A percentile compares a stretch with the other conserved stretches of the same genome.
Evolutionary conservation across 148 eudicot species (phyloP).

Genomic region (Pouteria glomerata): DNA sequence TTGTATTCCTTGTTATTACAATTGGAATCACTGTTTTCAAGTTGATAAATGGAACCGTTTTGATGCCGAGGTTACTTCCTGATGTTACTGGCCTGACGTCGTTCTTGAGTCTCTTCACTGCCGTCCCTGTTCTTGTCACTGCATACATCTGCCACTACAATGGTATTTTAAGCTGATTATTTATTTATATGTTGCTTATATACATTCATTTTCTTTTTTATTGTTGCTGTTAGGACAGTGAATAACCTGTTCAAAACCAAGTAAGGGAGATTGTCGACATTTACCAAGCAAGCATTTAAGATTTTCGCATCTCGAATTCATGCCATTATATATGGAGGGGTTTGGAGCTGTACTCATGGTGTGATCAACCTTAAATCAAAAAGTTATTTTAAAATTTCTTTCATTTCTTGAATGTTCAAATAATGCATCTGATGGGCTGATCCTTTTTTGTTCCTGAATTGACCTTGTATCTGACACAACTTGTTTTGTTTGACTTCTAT

Average conservation of each 20-base stretch:
- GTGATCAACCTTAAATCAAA: not conserved
- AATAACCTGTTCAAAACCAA: not conserved
- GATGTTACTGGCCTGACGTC: constrained; percentile 43
- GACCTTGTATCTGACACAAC: not conserved
- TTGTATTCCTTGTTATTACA: constrained; percentile 66
- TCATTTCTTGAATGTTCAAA: not conserved
- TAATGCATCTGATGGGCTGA: not conserved
- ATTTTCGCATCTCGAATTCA: not conserved
- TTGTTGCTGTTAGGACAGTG: not conserved
- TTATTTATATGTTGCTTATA: not conserved
- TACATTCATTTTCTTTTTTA: not conserved
- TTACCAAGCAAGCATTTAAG: not conserved
- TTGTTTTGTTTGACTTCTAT: not conserved
- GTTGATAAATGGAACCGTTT: constrained; percentile 57
- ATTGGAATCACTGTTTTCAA: constrained; percentile 65
- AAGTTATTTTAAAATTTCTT: not conserved
- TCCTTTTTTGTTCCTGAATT: not conserved
- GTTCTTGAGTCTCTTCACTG: constrained; percentile 67
- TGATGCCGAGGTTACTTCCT: constrained; percentile 69
- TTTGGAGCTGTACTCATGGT: not conserved
- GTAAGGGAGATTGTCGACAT: not conserved
- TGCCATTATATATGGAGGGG: not conserved
- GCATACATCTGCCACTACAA: constrained; percentile 96
- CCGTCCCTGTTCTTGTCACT: constrained; percentile 84
- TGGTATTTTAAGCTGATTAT: constrained; percentile 35